Evolutionary conservation across 2,329 filamentous ascomycete species (phyloP).

Genomic region (Scleromitrula shiraiana): DNA sequence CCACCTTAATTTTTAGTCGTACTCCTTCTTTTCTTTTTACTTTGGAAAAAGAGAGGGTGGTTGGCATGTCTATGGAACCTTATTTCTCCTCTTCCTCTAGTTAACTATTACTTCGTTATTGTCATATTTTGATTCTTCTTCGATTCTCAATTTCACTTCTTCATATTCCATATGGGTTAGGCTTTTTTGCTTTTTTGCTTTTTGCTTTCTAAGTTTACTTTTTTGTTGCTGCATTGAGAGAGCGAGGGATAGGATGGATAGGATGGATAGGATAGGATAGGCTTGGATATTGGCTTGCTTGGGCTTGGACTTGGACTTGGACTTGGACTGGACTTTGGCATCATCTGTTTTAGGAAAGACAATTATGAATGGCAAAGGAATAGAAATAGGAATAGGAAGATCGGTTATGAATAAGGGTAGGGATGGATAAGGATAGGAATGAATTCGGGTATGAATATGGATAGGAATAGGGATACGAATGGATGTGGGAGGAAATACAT

Average conservation of each 20-base stretch:
- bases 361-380: neutral
- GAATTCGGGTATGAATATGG: no score
- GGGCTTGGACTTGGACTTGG: no score
- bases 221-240: no score
- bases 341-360: no score
- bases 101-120: neutral
- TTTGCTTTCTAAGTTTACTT: neutral
- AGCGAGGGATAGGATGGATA: neutral
- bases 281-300: neutral
- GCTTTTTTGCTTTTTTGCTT: neutral
- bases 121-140: neutral
- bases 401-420: neutral
- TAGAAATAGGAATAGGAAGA: neutral
- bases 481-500: no score
- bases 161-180: neutral
- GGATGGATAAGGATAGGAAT: no score
- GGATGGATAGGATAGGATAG: constrained; percentile 1
- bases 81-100: neutral
- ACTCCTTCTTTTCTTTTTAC: neutral
- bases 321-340: constrained; percentile 7
- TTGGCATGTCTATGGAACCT: no score
- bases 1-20: neutral
- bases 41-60: neutral
- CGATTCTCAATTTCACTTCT: neutral
- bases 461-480: no score